Base-by-base conservation (phyloP, 768 basidiomycete species). In the Mycena pura region DNA sequence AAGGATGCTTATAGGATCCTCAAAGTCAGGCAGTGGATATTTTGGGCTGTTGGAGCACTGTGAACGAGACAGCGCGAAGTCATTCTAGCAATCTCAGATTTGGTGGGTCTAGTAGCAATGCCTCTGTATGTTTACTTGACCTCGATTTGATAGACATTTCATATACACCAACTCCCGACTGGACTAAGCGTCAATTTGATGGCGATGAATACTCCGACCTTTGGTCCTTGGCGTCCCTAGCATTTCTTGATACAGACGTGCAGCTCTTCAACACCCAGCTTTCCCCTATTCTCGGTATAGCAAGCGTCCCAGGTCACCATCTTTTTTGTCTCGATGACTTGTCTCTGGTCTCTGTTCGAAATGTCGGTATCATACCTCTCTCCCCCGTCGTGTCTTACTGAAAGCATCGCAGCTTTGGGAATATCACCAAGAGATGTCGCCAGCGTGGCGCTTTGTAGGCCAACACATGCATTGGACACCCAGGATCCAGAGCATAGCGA, bases 391-490 rank as follows among this genome's bases (percentile, higher is more conserved):
- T 34, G 13, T n/a, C 6, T 19, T 9, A 28, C 36, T 51, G 24
- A 43, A 13, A 41, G 40, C 22, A 19, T 51, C 49, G 13, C 52
- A 75, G 72, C 57, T 67, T 5, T 72, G 53, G 36, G 74, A 76
- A 64, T 75, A 67, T 41, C 70, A 67, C 21, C 51, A 59, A 24
- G 74, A 76, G 34, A 76, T 70, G 51, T 68, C 66, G 29, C 74
- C 75, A 9, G 74, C 72, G n/a, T 78, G 77, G 77, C 68, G 69
- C 48, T 66, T 70, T 43, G 73, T 75, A 9, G 75, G 71, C 15
- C 61, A 63, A 54, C 61, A 77, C 58, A 69, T 74, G 63, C 68
- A 63, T 22, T 78, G 74, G 74, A 67, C 60, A 14, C 51, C 64
- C 6, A 47, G 49, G 15, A 38, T 78, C 2, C 57, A 70, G 32